Conservation (phyloP, 2,329 filamentous ascomycete genomes). For the Pseudopyricularia cyperi region DNA sequence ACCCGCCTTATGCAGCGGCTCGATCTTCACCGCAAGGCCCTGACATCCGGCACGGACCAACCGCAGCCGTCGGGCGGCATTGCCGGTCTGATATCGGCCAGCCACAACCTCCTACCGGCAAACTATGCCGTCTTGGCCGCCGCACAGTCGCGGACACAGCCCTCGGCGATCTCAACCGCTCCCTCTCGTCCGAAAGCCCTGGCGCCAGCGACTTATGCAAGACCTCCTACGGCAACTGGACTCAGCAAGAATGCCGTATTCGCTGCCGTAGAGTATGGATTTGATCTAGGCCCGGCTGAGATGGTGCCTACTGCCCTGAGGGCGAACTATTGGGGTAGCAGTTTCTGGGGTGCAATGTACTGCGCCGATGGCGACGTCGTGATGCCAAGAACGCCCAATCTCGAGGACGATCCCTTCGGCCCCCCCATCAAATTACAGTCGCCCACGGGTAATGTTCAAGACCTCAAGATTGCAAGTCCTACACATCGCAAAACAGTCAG, state of each 20-base stretch:
- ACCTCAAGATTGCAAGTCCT: constrained; percentile 10
- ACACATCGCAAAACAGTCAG: constrained; percentile 30
- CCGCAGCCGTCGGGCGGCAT: constrained; percentile 49
- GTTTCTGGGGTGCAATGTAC: constrained; percentile 48
- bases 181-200: constrained; percentile 43
- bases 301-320: constrained; percentile 73
- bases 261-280: constrained; percentile 62
- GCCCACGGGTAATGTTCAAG: constrained; percentile 11
- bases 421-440: constrained; percentile 15
- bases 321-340: constrained; percentile 89
- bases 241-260: constrained; percentile 77
- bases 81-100: constrained; percentile 73
- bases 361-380: constrained; percentile 10
- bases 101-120: constrained; percentile 61
- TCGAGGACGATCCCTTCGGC: constrained; percentile 25
- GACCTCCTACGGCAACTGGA: constrained; percentile 70
- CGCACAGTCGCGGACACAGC: constrained; percentile 4
- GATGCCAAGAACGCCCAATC: constrained; percentile 6
- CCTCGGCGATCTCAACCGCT: neutral
- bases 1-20: constrained; percentile 86
- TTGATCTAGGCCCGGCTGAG: constrained; percentile 52
- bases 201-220: constrained; percentile 71
- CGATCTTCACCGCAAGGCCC: constrained; percentile 70
- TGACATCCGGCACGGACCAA: constrained; percentile 23
- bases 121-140: neutral